Evolutionary conservation across 768 basidiomycete species (phyloP), one percentile per base, ranked within the genome.

Genomic region (Glaciozyma antarctica): DNA sequence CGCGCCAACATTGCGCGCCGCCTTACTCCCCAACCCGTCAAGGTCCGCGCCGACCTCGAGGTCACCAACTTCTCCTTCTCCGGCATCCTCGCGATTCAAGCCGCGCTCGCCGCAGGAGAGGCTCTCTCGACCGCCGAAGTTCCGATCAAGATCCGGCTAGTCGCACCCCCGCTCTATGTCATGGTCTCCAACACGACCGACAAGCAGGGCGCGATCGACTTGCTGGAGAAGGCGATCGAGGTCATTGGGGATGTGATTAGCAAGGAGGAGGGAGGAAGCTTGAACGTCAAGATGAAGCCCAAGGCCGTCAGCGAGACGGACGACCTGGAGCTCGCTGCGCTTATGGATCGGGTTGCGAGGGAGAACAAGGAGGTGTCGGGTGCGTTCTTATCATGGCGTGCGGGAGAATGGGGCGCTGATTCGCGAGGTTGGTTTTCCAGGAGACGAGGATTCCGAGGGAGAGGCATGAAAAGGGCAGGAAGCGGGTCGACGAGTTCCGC

Each of bases 271-370:
- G 95, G 95, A 3, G 94, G 94, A 5, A 84, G 82, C 56, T 80
- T 98, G 64, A 81, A 88, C 41, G 87, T 99, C 45, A 98, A 97
- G 81, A 97, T 99, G 93, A 93, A 90, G 91, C 95, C 95, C 66
- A 98, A 98, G 81, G 91, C 94, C 3, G 88, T 99, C 45, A 92
- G 90, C 30, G 95, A 97, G 77, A 89, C 88, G 7, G 95, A 99
- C 78, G 95, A 99, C 77, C 88, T 91, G 71, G 95, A 97, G 76
- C 83, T 99, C 68, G 93, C 91, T 1, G 88, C 91, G 70, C 87
- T 95, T 73, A 97, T 99, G 94, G 90, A 88, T 47, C 88, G 90
- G 77, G 92, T 87, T 24, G 87, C 87, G 64, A 82, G 85, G 75
- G 94, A 95, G 79, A 99, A 99, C 76, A 89, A 86, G 7, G 93